Conservation (phyloP, 208 protist genomes). For the Angomonas desouzai region DNA sequence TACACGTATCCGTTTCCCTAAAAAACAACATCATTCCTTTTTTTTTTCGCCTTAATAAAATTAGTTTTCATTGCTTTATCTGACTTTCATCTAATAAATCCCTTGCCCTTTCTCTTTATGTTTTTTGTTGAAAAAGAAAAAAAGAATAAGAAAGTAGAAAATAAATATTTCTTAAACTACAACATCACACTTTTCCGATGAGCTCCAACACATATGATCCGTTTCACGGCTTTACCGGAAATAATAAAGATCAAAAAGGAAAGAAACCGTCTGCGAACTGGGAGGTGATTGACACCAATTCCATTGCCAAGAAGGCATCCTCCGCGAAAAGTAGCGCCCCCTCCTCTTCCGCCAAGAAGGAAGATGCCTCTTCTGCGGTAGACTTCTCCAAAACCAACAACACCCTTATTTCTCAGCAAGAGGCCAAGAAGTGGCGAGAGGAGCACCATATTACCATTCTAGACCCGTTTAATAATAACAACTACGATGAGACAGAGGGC, state of each 20-base stretch:
- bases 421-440: conserved; percentile 62
- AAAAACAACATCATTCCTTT: no score
- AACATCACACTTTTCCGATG: conserved; percentile 17
- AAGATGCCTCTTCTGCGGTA: conserved; percentile 1
- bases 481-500: neutral
- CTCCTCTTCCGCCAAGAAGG: conserved; percentile 8
- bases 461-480: conserved; percentile 22
- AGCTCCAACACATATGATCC: conserved; percentile 74
- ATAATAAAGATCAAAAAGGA: conserved; percentile 17
- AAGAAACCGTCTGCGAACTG: conserved; percentile 65
- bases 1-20: no score
- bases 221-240: conserved; percentile 55
- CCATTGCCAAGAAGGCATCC: conserved; percentile 50
- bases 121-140: no score
- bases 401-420: conserved; percentile 38
- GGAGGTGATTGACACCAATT: conserved; percentile 70
- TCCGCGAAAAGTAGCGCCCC: conserved; percentile 3
- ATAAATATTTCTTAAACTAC: neutral
- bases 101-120: no score
- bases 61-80: no score
- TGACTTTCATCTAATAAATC: no score
- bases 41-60: no score
- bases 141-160: no score
- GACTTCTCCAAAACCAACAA: conserved; percentile 5
- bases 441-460: conserved; percentile 66